Conservation (phyloP, 2,329 filamentous ascomycete species). For the Fusarium praegraminearum region DNA sequence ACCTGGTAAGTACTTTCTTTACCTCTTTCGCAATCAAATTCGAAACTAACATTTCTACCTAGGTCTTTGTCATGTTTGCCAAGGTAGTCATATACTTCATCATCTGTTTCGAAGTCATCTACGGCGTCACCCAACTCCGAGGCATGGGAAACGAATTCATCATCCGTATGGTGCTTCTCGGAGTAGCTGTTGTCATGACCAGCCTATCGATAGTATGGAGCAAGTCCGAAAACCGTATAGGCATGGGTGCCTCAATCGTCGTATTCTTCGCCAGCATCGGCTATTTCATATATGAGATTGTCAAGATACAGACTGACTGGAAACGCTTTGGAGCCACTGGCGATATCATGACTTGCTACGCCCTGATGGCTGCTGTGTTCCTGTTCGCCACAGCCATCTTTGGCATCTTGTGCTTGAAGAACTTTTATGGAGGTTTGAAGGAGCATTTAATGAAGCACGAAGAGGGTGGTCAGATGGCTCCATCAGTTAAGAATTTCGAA, state of each 20-base stretch:
- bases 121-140: not conserved
- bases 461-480: not conserved
- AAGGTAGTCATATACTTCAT: constrained; percentile 12
- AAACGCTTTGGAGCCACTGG: rapidly evolving
- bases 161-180: not conserved
- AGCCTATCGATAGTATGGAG: not conserved
- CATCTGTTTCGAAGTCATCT: not conserved
- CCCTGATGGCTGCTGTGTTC: not conserved
- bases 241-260: not conserved
- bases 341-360: not conserved
- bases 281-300: not conserved
- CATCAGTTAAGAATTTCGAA: constrained; percentile 5
- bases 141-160: not conserved
- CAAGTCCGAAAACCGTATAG: constrained; percentile 5
- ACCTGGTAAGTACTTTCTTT: not conserved
- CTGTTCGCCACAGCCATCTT: not conserved
- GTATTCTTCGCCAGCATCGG: not conserved
- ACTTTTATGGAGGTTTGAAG: constrained; percentile 6
- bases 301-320: not conserved
- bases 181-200: not conserved
- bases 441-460: constrained; percentile 8
- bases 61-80: constrained; percentile 23
- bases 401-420: not conserved
- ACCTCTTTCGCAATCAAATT: not conserved
- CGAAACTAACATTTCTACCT: rapidly evolving